A percentile compares a stretch with the other conserved stretches of the same genome.
These are phyloP conservation scores for Leccinum uliginosum DNA, from an alignment of 768 basidiomycete genomes.

Conservation along the genomic window DNA sequence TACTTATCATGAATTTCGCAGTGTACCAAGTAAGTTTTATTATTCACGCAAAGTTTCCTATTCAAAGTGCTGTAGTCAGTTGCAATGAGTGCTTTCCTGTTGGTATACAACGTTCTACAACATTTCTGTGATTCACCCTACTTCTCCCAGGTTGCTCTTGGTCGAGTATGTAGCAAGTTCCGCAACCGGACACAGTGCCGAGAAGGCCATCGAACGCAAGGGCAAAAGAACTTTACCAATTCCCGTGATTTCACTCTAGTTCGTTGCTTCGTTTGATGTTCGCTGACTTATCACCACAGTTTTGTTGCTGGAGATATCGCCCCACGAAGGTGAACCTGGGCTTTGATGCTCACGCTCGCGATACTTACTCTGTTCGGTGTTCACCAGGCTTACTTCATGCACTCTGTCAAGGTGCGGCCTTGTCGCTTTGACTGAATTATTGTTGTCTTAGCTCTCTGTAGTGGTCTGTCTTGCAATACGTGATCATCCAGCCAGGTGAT, in stretches of 20 bases:
- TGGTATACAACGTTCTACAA: conserved; percentile 22
- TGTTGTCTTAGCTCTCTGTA: conserved; percentile 23
- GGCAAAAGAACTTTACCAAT: conserved; percentile 71
- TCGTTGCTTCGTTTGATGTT: neutral
- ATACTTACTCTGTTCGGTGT: conserved; percentile 5
- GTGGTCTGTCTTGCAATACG: conserved; percentile 90
- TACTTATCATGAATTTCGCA: conserved; percentile 28
- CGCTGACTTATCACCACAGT: conserved; percentile 36
- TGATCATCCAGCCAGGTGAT: conserved; percentile 60
- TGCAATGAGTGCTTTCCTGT: conserved; percentile 85
- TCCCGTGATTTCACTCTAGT: conserved; percentile 42
- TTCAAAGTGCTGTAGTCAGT: conserved; percentile 50
- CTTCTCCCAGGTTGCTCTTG: conserved; percentile 55
- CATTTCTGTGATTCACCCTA: neutral
- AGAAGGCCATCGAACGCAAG: conserved; percentile 70
- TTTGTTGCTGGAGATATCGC: conserved; percentile 78
- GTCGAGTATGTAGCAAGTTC: conserved; percentile 82
- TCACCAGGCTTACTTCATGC: conserved; percentile 77
- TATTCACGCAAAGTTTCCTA: conserved; percentile 2
- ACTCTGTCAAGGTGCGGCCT: conserved; percentile 67
- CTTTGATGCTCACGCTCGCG: neutral
- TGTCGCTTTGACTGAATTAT: neutral
- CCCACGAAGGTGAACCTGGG: conserved; percentile 60
- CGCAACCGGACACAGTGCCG: conserved; percentile 55
- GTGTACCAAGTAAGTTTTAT: conserved; percentile 58